Conservation (phyloP, 768 basidiomycete species). For the Agaricus bisporus region DNA sequence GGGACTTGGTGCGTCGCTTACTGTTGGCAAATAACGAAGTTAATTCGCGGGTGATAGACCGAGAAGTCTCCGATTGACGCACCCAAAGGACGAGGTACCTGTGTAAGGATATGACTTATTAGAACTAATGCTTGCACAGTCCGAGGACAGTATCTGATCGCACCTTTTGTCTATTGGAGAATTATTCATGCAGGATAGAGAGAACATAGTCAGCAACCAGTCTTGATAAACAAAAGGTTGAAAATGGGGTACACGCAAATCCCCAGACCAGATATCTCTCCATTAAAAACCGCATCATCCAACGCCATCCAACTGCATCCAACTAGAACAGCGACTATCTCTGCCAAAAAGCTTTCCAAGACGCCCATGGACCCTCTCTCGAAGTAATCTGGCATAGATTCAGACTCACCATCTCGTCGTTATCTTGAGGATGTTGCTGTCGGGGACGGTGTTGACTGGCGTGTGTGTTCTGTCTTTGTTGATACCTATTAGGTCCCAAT, state of each 20-base stretch:
- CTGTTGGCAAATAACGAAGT: slow-evolving; percentile 31
- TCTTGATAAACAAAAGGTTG: not conserved
- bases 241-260: not conserved
- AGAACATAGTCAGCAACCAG: slow-evolving; percentile 1
- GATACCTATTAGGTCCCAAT: slow-evolving; percentile 3
- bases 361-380: not conserved
- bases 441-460: slow-evolving; percentile 5
- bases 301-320: slow-evolving; percentile 9
- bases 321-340: not conserved
- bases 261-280: not conserved
- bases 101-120: slow-evolving; percentile 9
- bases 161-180: slow-evolving; percentile 76
- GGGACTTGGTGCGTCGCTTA: slow-evolving; percentile 96
- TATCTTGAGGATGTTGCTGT: slow-evolving; percentile 11
- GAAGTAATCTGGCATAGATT: not conserved
- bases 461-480: slow-evolving; percentile 4
- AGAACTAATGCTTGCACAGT: slow-evolving; percentile 1
- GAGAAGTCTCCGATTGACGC: slow-evolving; percentile 28
- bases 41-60: not conserved
- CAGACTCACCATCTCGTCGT: slow-evolving; percentile 14
- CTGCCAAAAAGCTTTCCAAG: not conserved
- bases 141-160: slow-evolving; percentile 21
- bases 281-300: slow-evolving; percentile 1
- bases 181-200: slow-evolving; percentile 3
- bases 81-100: slow-evolving; percentile 98